Evolutionary conservation across 2,329 filamentous ascomycete species (phyloP).

Genomic region (Aspergillus clavatus): DNA sequence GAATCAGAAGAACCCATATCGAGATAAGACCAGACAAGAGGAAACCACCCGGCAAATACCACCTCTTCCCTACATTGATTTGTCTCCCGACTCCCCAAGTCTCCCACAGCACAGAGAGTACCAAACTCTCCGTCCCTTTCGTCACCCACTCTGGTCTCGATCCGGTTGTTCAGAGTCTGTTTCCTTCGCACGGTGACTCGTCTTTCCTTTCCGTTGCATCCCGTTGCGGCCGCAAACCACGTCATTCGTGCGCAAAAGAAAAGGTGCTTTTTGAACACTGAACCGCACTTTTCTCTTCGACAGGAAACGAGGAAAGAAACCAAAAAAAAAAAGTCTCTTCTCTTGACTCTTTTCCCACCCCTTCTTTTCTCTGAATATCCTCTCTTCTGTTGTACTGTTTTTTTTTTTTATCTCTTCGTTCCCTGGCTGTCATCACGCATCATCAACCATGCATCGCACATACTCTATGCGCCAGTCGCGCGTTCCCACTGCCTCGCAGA

Average conservation of each 20-base stretch:
- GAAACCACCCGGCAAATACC: too few relatives aligned
- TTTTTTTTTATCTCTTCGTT: slow-evolving; percentile 2
- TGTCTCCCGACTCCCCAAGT: too few relatives aligned
- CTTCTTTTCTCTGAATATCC: slow-evolving; percentile 4
- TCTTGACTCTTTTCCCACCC: slow-evolving; percentile 3
- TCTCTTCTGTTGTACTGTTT: slow-evolving; percentile 1
- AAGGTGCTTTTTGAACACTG: background rate
- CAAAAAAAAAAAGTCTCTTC: slow-evolving; percentile 14
- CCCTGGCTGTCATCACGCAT: slow-evolving; percentile 1
- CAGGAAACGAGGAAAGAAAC: too few relatives aligned
- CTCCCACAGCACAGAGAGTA: too few relatives aligned
- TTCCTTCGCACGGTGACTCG: slow-evolving; percentile 3
- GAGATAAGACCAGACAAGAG: too few relatives aligned
- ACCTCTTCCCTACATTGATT: too few relatives aligned
- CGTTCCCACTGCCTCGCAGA: slow-evolving; percentile 87
- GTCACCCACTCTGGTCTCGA: slow-evolving; percentile 6
- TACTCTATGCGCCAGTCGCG: slow-evolving; percentile 98
- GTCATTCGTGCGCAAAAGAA: slow-evolving; percentile 33
- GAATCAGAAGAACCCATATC: too few relatives aligned
- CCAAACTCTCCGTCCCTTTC: slow-evolving; percentile 4
- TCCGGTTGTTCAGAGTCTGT: slow-evolving; percentile 21
- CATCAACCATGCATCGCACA: slow-evolving; percentile 79
- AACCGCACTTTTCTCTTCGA: slow-evolving; percentile 1
- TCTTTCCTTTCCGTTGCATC: slow-evolving; percentile 24
- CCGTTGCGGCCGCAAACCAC: slow-evolving; percentile 21